Base-by-base conservation (phyloP, 305 asterid genomes). In the Rubia tinctorum region DNA sequence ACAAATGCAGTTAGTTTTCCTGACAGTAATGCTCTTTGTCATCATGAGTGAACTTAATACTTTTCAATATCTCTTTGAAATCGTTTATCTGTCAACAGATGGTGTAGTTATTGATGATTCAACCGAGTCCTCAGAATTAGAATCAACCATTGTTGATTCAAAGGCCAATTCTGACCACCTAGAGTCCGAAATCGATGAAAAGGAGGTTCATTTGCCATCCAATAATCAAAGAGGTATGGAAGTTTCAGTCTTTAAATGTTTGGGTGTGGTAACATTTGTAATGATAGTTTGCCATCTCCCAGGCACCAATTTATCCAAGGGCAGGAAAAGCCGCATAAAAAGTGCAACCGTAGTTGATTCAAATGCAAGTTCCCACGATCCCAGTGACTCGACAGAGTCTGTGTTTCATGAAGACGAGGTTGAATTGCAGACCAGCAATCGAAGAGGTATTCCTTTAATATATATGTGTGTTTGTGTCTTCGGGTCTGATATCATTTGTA, bases 31-130 rank as follows among this genome's bases (percentile, higher is more conserved):
- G n/a, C 0, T 73, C 23, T 73, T 55, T 53, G 66, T 49, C 66
- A n/a, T 14, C 5, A 65, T 40, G 56, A 53, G 30, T 20, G 58
- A 51, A 17, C 58, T 64, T 34, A 10, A 25, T 75, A 25, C 64
- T 69, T 65, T 69, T 47, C 49, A 15, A 9, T 55, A 59, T 68
- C 49, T 71, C 25, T 43, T 37, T 78, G 63, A 75, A 27, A 47
- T 73, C 39, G 47, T 34, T 74, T 62, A 56, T 78, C 30, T 78
- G 23, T 67, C 75, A 75, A 75, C 90, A 88, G 95, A 83, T 71
- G 85, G 81, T 69, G 97, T 82, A 80, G 92, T 74, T 74, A 76
- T 78, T 58, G 86, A 85, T 65, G 51, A 71, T 23, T 83, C 83
- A 65, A 66, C 82, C 66, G 68, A 78, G 61, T 66, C n/a, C 73